These are phyloP conservation scores for Aspergillus fructus DNA, from an alignment of 2,329 filamentous ascomycete genomes.

Conservation along the genomic window DNA sequence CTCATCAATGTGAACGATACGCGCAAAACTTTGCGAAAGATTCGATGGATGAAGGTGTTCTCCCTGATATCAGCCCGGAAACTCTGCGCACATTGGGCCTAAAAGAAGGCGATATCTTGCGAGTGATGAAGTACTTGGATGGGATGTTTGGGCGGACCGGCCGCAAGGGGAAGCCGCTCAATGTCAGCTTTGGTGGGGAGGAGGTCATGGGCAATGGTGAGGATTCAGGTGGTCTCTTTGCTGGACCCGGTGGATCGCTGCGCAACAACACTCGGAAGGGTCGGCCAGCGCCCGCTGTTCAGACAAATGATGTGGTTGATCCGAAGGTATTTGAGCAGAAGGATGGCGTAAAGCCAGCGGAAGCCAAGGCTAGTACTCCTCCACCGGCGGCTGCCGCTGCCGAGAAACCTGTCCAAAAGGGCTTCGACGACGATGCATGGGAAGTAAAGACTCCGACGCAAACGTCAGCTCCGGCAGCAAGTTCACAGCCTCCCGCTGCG, in stretches of 20 bases:
- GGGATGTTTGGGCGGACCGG: slow-evolving; percentile 69
- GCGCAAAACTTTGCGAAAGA: slow-evolving; percentile 84
- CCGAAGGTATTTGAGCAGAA: slow-evolving; percentile 77
- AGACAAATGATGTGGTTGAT: slow-evolving; percentile 83
- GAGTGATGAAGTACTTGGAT: slow-evolving; percentile 88
- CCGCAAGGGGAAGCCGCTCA: slow-evolving; percentile 55
- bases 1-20: slow-evolving; percentile 92
- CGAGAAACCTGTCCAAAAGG: slow-evolving; percentile 53
- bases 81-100: slow-evolving; percentile 86
- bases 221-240: slow-evolving; percentile 73
- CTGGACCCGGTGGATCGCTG: slow-evolving; percentile 84
- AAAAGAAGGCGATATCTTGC: slow-evolving; percentile 93
- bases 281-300: slow-evolving; percentile 80
- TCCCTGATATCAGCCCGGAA: slow-evolving; percentile 83
- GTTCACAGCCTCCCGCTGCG: slow-evolving; percentile 26
- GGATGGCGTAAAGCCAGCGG: slow-evolving; percentile 46
- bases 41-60: slow-evolving; percentile 91
- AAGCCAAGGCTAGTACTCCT: slow-evolving; percentile 49
- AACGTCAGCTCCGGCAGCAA: slow-evolving; percentile 33
- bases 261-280: slow-evolving; percentile 94
- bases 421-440: slow-evolving; percentile 97
- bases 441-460: slow-evolving; percentile 82
- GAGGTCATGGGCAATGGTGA: slow-evolving; percentile 60
- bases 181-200: slow-evolving; percentile 53
- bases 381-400: slow-evolving; percentile 47